Evolutionary conservation across 1,139 yeast genomes (phyloP), one percentile per base, ranked within the genome.

Genomic region (Torulaspora pretoriensis): DNA sequence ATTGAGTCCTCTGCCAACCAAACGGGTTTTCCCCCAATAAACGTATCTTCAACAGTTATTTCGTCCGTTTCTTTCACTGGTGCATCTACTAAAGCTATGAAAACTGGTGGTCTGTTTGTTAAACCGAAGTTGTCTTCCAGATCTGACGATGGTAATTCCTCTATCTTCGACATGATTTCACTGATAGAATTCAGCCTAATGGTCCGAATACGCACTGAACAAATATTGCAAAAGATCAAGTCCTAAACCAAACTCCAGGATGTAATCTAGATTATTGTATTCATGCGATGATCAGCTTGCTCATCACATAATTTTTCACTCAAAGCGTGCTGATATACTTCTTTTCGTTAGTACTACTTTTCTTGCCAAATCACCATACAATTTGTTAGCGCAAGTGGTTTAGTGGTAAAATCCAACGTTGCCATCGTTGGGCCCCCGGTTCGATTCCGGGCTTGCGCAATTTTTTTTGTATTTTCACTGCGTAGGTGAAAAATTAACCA

Each of bases 11-110:
- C 73, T 48, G 76, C 75, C 36, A 83, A 67, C 80, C 80, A 76
- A 2, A 69, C 60, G 3, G 94, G 95, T 45, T 73, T 70, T 0
- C 94, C 92, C 0, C 97, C 97, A 30, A 88, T 73, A 54, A 85
- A 81, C 1, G 92, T 78, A 57, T 87, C 96, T 52, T 82, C 88
- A 3, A 80, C 62, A 0, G 80, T 72, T 13, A 87, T 77, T 16
- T 65, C 68, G 30, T 76, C 80, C 10, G 64, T 67, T 14, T 67
- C 70, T 24, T 62, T 67, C 8, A 61, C 55, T 4, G 65, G 55
- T 12, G 74, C 59, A 65, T 78, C 96, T 8, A 80, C 81, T 53
- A 78, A 81, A 0, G 94, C 92, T 13, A 88, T 72, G 40, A 69
- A 72, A 0, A 67, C 71, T 2, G 57, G 46, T 22, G 68, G 59